Conservation (phyloP, 1,139 yeast species). For the Wickerhamomyces sp. region DNA sequence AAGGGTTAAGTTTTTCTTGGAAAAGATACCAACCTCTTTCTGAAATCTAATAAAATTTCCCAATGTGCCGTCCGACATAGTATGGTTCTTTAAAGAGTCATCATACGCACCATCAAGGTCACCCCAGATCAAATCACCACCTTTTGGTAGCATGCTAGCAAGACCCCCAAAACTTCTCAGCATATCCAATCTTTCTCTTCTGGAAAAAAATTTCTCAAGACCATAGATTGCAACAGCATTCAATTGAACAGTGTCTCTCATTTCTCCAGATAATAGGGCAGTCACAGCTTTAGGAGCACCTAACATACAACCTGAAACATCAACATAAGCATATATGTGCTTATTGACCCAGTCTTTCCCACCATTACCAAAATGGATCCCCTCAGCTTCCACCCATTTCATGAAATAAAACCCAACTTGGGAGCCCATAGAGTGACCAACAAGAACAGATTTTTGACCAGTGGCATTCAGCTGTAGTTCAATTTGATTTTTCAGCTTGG, state of each 20-base stretch:
- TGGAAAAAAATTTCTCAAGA: slow-evolving; percentile 84
- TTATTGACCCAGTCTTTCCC: slow-evolving; percentile 85
- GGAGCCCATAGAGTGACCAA: slow-evolving; percentile 96
- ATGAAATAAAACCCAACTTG: slow-evolving; percentile 82
- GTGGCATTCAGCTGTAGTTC: slow-evolving; percentile 48
- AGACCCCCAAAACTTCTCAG: slow-evolving; percentile 86
- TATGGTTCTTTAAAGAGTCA: slow-evolving; percentile 28
- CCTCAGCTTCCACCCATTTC: slow-evolving; percentile 94
- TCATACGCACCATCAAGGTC: slow-evolving; percentile 29
- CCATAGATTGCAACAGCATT: slow-evolving; percentile 93
- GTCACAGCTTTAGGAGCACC: slow-evolving; percentile 96
- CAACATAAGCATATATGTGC: slow-evolving; percentile 72
- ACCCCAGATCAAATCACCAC: slow-evolving; percentile 91
- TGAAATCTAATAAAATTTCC: slow-evolving; percentile 76
- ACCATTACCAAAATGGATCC: slow-evolving; percentile 78
- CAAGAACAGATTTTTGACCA: slow-evolving; percentile 71
- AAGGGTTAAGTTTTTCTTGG: slow-evolving; percentile 57
- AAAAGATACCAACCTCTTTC: slow-evolving; percentile 34
- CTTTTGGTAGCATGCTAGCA: slow-evolving; percentile 94
- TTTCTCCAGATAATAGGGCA: slow-evolving; percentile 90
- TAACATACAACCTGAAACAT: slow-evolving; percentile 79
- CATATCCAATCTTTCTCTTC: slow-evolving; percentile 84
- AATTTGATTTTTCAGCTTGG: slow-evolving; percentile 65
- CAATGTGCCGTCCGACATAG: slow-evolving; percentile 41
- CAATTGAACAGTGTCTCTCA: slow-evolving; percentile 94